Evolutionary conservation across 345 rosid species (phyloP).

Genomic region (Passiflora organensis): DNA sequence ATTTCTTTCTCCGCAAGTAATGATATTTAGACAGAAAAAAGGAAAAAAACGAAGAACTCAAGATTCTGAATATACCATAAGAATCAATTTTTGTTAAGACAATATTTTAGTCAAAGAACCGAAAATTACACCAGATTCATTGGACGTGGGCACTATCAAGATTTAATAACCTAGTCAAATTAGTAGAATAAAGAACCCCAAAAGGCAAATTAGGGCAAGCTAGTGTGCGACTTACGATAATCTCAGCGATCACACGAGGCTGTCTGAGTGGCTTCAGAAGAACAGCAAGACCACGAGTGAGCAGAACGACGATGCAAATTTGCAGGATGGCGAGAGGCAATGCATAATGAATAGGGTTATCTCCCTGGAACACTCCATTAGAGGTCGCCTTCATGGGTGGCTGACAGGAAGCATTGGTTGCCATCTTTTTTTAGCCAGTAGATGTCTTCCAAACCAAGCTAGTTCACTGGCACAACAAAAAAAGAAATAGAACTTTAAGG

Average conservation of each 20-base stretch:
- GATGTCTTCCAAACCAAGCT: too few species aligned
- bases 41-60: too few species aligned
- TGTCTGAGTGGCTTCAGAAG: slow-evolving; percentile 15
- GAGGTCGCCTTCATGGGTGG: slow-evolving; percentile 18
- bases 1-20: too few species aligned
- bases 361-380: slow-evolving; percentile 22
- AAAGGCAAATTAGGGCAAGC: background rate
- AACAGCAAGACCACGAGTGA: slow-evolving; percentile 19
- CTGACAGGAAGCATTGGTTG: slow-evolving; percentile 7
- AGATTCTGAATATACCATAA: too few species aligned
- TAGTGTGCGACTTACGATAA: slow-evolving; percentile 15
- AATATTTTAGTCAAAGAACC: too few species aligned
- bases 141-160: too few species aligned
- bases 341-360: slow-evolving; percentile 19
- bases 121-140: too few species aligned
- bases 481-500: too few species aligned
- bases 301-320: slow-evolving; percentile 15
- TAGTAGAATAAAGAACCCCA: background rate
- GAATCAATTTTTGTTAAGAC: too few species aligned
- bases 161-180: too few species aligned
- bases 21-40: too few species aligned
- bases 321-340: slow-evolving; percentile 21
- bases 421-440: slow-evolving; percentile 1
- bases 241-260: slow-evolving; percentile 25
- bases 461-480: too few species aligned